A percentile compares a stretch with the other conserved stretches of the same genome.
phyloP scores from a whole-genome alignment of 768 basidiomycete genomes.

The Agrocybe chaxingu region DNA sequence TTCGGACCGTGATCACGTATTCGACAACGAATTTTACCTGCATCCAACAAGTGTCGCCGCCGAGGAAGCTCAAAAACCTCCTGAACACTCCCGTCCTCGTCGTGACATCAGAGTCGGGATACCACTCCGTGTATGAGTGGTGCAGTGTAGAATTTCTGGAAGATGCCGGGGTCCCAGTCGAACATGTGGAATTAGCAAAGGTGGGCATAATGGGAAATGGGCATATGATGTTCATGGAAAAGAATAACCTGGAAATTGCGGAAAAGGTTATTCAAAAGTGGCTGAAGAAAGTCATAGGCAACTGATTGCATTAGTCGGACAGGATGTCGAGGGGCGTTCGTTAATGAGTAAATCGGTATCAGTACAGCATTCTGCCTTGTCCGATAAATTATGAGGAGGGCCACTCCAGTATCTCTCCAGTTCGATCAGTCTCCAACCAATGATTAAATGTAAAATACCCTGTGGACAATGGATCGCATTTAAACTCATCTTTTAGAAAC shows the following conservation, averaged over 20 bases:
- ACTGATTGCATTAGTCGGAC: no score
- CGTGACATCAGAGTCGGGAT: constrained; percentile 48
- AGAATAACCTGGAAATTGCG: constrained; percentile 41
- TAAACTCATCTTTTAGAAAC: no score
- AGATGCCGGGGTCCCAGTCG: constrained; percentile 42
- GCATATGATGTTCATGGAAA: constrained; percentile 58
- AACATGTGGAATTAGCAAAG: constrained; percentile 35
- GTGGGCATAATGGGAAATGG: constrained; percentile 50
- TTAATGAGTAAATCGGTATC: no score
- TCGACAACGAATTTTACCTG: constrained; percentile 32
- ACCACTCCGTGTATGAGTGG: constrained; percentile 46
- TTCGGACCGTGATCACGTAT: constrained; percentile 24
- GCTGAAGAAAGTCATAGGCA: constrained; percentile 11
- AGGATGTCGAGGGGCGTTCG: no score
- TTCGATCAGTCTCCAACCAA: no score
- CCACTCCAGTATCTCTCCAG: no score
- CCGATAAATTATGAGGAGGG: no score
- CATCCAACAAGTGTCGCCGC: constrained; percentile 39
- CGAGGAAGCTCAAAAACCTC: constrained; percentile 40
- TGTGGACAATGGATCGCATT: no score
- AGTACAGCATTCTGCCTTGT: no score
- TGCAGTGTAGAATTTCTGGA: constrained; percentile 40
- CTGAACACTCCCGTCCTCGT: constrained; percentile 41
- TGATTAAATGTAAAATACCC: no score
- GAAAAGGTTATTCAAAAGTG: constrained; percentile 37